Evolutionary conservation across 1,284 basidiomycete species (phyloP).

Genomic region (Malassezia sympodialis): DNA sequence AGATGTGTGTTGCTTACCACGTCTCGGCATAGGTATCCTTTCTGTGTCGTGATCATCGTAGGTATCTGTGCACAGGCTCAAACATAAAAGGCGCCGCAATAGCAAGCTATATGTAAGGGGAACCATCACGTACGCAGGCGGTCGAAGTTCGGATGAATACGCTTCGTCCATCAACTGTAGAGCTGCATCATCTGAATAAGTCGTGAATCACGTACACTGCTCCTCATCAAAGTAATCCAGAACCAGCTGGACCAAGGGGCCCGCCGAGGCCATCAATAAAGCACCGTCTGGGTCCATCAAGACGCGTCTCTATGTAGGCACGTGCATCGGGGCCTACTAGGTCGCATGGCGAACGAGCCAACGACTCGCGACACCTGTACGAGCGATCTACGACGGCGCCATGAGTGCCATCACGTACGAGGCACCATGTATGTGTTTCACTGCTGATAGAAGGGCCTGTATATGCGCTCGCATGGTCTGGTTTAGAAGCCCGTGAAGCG

Average conservation of each 20-base stretch:
- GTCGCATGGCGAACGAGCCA: conserved; percentile 1
- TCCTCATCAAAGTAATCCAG: conserved; percentile 16
- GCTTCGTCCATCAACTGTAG: conserved; percentile 7
- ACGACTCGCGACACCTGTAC: neutral
- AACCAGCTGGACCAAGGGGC: conserved; percentile 12
- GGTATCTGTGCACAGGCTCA: conserved; percentile 4
- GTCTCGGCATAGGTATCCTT: neutral
- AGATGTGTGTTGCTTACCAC: neutral
- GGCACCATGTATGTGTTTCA: conserved; percentile 21
- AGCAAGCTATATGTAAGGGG: neutral
- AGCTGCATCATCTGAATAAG: conserved; percentile 12
- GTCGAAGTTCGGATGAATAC: neutral
- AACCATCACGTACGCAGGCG: conserved; percentile 2
- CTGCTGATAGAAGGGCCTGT: conserved; percentile 25
- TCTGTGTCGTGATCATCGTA: neutral
- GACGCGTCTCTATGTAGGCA: neutral
- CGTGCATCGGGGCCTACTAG: neutral
- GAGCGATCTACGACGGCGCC: too few relatives aligned
- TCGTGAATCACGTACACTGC: conserved; percentile 6
- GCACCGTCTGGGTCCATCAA: neutral
- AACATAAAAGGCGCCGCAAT: conserved; percentile 3
- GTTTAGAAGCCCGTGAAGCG: conserved; percentile 22
- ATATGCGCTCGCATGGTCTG: conserved; percentile 40
- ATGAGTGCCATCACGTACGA: conserved; percentile 24
- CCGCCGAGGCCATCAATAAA: neutral